Percentiles rank a stretch among this genome's conserved stretches.
phyloP scores from a whole-genome alignment of 2,329 filamentous ascomycete species.

The Albifimbria verrucaria region DNA sequence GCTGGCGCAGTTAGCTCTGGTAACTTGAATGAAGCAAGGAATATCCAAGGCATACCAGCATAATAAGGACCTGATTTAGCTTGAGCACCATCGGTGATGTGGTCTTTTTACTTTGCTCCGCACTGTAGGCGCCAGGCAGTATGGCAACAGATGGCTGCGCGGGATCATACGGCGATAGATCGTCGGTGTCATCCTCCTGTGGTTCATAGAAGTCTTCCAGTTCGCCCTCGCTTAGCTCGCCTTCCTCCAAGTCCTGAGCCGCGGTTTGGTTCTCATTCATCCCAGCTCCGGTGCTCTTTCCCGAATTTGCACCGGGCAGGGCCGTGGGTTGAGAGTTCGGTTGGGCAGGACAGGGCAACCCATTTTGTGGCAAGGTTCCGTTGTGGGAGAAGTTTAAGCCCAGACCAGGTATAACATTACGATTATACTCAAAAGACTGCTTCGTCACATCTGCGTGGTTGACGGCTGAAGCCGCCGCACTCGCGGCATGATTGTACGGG shows the following conservation, averaged over 20 bases:
- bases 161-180: background rate
- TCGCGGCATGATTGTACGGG: background rate
- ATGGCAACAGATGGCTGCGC: background rate
- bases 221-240: conserved; percentile 71
- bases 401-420: conserved; percentile 30
- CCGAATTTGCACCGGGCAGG: background rate
- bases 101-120: background rate
- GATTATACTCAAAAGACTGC: conserved; percentile 21
- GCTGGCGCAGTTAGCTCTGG: conserved; percentile 8
- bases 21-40: background rate
- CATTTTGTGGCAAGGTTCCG: conserved; percentile 12
- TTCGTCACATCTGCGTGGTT: conserved; percentile 7
- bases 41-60: too few species aligned
- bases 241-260: conserved; percentile 55
- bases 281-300: background rate
- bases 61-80: too few species aligned
- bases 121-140: background rate
- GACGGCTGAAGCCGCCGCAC: conserved; percentile 1
- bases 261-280: conserved; percentile 5
- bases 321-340: background rate
- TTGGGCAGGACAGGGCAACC: conserved; percentile 8
- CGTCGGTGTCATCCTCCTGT: conserved; percentile 3
- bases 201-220: conserved; percentile 56
- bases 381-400: conserved; percentile 22
- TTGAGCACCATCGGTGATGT: too few species aligned